Evolutionary conservation across 768 basidiomycete species (phyloP).

Genomic region (Pisolithus tinctorius): DNA sequence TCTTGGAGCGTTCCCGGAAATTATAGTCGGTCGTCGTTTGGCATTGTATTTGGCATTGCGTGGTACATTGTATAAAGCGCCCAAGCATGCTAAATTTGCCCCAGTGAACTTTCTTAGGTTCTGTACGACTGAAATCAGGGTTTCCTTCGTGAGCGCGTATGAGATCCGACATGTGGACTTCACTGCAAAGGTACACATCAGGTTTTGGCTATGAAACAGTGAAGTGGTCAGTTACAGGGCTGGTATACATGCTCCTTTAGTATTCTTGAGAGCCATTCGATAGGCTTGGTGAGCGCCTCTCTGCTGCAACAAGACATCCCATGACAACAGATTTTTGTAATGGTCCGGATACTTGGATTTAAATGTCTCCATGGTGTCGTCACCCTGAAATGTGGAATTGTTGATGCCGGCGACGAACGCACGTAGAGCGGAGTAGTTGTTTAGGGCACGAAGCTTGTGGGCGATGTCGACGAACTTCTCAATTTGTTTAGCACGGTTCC

Average conservation of each 20-base stretch:
- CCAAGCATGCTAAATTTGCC: constrained; percentile 94
- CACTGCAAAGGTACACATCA: constrained; percentile 41
- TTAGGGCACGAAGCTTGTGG: constrained; percentile 66
- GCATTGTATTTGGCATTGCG: constrained; percentile 73
- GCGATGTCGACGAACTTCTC: constrained; percentile 88
- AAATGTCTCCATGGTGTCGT: constrained; percentile 71
- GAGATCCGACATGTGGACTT: constrained; percentile 87
- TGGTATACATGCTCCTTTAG: constrained; percentile 83
- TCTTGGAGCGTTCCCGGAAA: constrained; percentile 48
- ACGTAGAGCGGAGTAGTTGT: constrained; percentile 91
- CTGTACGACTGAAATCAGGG: constrained; percentile 57
- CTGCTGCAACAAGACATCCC: constrained; percentile 79
- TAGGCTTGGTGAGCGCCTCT: constrained; percentile 85
- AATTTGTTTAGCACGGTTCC: constrained; percentile 70
- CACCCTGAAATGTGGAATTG: constrained; percentile 70
- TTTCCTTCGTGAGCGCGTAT: constrained; percentile 85
- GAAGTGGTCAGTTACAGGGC: constrained; percentile 49
- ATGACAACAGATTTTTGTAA: constrained; percentile 73
- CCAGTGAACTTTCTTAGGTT: constrained; percentile 82
- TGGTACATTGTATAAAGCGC: constrained; percentile 71
- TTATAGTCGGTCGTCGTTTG: constrained; percentile 51
- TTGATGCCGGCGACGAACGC: constrained; percentile 94
- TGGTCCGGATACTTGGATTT: constrained; percentile 57
- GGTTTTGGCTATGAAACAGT: constrained; percentile 1
- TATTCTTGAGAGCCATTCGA: constrained; percentile 78